Evolutionary conservation across 2,329 filamentous ascomycete genomes (phyloP).

Genomic region (Aspergillus sp.): DNA sequence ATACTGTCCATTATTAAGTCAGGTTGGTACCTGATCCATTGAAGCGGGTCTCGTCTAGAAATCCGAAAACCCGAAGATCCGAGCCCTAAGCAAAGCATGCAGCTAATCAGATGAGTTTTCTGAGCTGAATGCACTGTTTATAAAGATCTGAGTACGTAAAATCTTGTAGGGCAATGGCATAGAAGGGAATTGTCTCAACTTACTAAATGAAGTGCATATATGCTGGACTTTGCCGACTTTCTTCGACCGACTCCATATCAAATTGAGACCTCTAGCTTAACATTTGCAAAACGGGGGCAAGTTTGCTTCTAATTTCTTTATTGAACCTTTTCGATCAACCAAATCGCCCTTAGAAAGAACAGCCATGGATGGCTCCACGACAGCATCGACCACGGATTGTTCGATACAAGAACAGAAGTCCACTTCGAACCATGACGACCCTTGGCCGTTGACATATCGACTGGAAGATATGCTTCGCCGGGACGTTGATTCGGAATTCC

Average conservation of each 20-base stretch:
- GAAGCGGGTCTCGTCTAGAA: neutral
- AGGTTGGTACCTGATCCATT: neutral
- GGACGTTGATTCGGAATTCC: constrained; percentile 48
- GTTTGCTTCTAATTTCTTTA: neutral
- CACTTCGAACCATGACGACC: neutral
- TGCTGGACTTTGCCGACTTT: neutral
- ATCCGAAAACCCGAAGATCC: neutral
- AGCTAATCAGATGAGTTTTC: neutral
- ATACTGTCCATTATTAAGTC: too few species aligned
- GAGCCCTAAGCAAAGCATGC: neutral
- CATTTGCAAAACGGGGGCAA: too few species aligned
- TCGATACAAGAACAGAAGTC: neutral
- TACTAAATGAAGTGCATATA: neutral
- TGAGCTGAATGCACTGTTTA: neutral
- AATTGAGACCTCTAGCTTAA: neutral
- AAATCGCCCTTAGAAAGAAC: neutral
- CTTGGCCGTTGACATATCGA: neutral
- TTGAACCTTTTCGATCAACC: neutral
- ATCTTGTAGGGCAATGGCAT: neutral
- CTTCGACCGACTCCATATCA: neutral
- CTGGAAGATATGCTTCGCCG: constrained; percentile 20
- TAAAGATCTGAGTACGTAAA: neutral
- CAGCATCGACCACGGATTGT: neutral
- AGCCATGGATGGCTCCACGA: neutral
- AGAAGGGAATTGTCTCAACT: too few species aligned